A percentile compares a stretch with the other conserved stretches of the same genome.
These are phyloP conservation scores for Salix brachista DNA, from an alignment of 345 rosid genomes.

Conservation along the genomic window DNA sequence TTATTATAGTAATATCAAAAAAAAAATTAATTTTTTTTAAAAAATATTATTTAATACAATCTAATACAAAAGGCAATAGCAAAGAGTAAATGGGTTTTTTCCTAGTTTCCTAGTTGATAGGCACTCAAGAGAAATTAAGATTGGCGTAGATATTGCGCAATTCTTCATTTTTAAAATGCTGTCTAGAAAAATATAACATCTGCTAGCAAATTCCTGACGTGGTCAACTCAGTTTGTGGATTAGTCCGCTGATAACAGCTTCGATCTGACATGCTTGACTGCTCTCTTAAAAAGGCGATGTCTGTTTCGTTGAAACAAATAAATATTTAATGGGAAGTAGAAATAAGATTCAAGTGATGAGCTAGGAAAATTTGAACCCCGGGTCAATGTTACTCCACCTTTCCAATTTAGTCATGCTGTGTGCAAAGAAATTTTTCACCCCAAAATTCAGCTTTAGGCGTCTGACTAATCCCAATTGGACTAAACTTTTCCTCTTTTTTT, in stretches of 20 bases:
- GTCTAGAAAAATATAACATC: background rate
- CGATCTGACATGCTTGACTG: background rate
- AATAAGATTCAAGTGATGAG: background rate
- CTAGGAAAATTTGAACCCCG: background rate
- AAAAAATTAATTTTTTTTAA: too few relatives aligned
- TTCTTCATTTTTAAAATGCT: background rate
- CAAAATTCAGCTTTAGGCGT: too few relatives aligned
- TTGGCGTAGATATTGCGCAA: background rate
- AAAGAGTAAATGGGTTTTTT: too few relatives aligned
- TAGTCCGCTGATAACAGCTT: background rate
- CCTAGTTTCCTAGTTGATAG: background rate
- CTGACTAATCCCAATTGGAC: too few relatives aligned
- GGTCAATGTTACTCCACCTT: background rate
- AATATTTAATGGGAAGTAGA: background rate
- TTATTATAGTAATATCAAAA: too few relatives aligned
- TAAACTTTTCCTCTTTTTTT: too few relatives aligned
- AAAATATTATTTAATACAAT: too few relatives aligned
- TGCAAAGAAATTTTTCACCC: background rate
- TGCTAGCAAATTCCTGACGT: background rate
- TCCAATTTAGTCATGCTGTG: background rate
- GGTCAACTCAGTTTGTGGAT: background rate
- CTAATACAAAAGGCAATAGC: too few relatives aligned
- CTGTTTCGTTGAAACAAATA: background rate
- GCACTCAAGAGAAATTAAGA: background rate
- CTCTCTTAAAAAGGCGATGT: background rate